Evolutionary conservation across 495 filamentous ascomycete genomes (phyloP).

Genomic region (Staphylotrichum tortipilum): DNA sequence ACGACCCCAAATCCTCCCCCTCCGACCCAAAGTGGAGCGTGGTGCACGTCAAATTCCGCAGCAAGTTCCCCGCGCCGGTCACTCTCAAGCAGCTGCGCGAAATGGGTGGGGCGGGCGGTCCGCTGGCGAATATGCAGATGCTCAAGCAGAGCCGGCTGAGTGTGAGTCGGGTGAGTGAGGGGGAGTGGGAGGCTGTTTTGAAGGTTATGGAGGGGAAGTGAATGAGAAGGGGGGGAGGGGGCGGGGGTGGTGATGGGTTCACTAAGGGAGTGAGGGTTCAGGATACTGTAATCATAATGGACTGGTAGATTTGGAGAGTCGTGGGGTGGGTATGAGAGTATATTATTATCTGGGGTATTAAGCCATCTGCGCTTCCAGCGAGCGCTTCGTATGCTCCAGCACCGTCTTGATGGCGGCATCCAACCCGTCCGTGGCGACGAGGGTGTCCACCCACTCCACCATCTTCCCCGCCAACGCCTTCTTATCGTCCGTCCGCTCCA

Average conservation of each 20-base stretch:
- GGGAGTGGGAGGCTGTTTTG: slow-evolving; percentile 77
- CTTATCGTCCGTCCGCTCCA: slow-evolving; percentile 35
- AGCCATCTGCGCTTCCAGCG: slow-evolving; percentile 17
- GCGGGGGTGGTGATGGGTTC: too few species aligned
- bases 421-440: slow-evolving; percentile 49
- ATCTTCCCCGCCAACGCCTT: slow-evolving; percentile 46
- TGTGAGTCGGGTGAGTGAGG: slow-evolving; percentile 63
- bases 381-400: slow-evolving; percentile 45
- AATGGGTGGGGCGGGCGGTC: slow-evolving; percentile 46
- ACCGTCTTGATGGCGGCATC: slow-evolving; percentile 61
- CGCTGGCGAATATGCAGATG: slow-evolving; percentile 75
- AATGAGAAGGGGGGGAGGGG: too few species aligned
- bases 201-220: slow-evolving; percentile 39
- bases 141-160: slow-evolving; percentile 73
- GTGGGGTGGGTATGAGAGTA: too few species aligned
- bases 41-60: slow-evolving; percentile 77
- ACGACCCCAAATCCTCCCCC: slow-evolving; percentile 63
- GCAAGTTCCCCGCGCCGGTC: slow-evolving; percentile 67
- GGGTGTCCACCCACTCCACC: slow-evolving; percentile 48
- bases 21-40: slow-evolving; percentile 81
- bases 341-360: too few species aligned
- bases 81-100: slow-evolving; percentile 66
- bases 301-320: too few species aligned
- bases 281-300: too few species aligned
- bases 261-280: too few species aligned